A percentile compares a stretch with the other conserved stretches of the same genome.
phyloP scores from a whole-genome alignment of 202 grass and related monocot species.

The Setaria viridis region DNA sequence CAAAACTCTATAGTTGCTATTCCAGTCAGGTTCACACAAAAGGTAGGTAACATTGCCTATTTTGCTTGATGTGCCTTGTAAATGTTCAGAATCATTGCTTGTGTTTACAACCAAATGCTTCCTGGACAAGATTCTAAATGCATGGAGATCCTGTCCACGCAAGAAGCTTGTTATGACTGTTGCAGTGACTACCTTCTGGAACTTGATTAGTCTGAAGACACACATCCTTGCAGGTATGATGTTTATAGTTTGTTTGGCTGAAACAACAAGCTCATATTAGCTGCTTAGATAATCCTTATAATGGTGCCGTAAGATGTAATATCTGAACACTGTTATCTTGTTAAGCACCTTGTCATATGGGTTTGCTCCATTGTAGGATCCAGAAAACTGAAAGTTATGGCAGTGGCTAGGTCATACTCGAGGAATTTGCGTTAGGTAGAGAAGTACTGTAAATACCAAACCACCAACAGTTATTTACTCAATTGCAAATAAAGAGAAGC shows the following conservation, averaged over 20 bases:
- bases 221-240: conserved; percentile 62
- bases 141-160: conserved; percentile 71
- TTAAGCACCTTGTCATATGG: too few species aligned
- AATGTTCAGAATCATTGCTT: not conserved
- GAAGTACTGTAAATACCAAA: too few species aligned
- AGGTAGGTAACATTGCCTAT: conserved; percentile 34
- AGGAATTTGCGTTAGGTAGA: too few species aligned
- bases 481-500: too few species aligned
- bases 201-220: conserved; percentile 63
- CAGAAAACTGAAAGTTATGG: too few species aligned
- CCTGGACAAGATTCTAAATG: conserved; percentile 39
- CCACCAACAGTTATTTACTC: too few species aligned
- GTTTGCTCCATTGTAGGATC: too few species aligned
- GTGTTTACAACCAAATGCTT: conserved; percentile 51
- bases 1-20: conserved; percentile 64
- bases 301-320: conserved; percentile 8
- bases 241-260: not conserved
- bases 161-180: conserved; percentile 66
- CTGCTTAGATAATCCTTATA: not conserved
- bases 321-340: too few species aligned
- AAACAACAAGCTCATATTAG: not conserved
- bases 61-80: not conserved
- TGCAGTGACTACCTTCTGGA: conserved; percentile 63
- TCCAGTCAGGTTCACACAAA: conserved; percentile 58
- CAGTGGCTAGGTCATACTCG: too few species aligned